Conservation (phyloP, 202 grass and related monocot species). For the Panicum virgatum region DNA sequence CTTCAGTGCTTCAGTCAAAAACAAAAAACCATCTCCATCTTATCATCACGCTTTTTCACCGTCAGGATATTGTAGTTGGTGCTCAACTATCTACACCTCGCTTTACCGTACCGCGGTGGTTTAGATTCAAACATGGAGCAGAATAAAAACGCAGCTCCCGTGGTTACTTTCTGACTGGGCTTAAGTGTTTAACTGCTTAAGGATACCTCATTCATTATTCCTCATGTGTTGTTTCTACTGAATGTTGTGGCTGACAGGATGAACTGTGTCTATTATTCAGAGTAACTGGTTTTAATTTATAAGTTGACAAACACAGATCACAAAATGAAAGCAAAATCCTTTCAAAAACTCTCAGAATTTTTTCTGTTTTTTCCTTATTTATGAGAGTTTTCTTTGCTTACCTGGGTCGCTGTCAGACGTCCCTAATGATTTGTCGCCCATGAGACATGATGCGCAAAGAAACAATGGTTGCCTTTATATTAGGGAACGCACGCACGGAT, state of each 20-base stretch:
- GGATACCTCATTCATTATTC: neutral
- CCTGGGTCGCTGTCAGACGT: neutral
- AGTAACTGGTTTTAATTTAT: neutral
- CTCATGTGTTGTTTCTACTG: neutral
- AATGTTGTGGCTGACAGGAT: neutral
- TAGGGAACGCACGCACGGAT: neutral
- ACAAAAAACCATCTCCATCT: constrained; percentile 39
- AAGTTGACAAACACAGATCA: neutral
- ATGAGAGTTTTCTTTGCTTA: neutral
- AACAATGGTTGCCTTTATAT: constrained; percentile 36
- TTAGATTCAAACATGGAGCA: constrained; percentile 34
- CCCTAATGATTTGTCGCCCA: neutral
- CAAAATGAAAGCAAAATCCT: neutral
- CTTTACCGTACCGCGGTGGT: constrained; percentile 25
- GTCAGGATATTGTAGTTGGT: constrained; percentile 35
- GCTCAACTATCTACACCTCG: constrained; percentile 15
- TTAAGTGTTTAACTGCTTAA: neutral
- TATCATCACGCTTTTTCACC: constrained; percentile 42
- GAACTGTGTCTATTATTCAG: neutral
- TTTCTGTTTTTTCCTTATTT: neutral
- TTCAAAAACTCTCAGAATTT: neutral
- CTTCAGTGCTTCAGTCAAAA: constrained; percentile 42
- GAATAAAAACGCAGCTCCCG: neutral
- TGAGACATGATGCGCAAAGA: constrained; percentile 20
- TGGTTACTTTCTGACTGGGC: neutral